These are phyloP conservation scores for Stachybotrys chartarum DNA, from an alignment of 2,329 filamentous ascomycete genomes.

Conservation along the genomic window DNA sequence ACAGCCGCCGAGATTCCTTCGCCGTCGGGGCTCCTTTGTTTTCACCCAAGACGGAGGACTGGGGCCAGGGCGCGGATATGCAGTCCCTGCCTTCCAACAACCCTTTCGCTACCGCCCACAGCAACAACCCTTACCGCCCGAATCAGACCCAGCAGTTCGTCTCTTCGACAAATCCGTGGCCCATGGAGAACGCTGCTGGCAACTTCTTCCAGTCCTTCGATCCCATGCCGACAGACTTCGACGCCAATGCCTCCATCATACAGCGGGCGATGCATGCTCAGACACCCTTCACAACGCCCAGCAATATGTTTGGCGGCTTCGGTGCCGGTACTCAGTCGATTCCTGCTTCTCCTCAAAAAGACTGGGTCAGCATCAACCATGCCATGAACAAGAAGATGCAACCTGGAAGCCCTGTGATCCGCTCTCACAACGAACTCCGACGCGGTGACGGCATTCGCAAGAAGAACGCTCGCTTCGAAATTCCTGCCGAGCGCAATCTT, in stretches of 20 bases:
- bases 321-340: constrained; percentile 40
- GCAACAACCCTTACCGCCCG: constrained; percentile 58
- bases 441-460: constrained; percentile 89
- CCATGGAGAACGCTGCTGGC: constrained; percentile 55
- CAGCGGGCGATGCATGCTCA: constrained; percentile 44
- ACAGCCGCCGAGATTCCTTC: constrained; percentile 58
- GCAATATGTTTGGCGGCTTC: constrained; percentile 47
- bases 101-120: constrained; percentile 48
- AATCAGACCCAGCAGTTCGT: constrained; percentile 41
- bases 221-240: constrained; percentile 50
- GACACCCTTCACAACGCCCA: constrained; percentile 48
- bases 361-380: constrained; percentile 45
- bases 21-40: constrained; percentile 49
- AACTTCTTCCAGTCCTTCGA: constrained; percentile 64
- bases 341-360: constrained; percentile 50
- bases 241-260: constrained; percentile 46
- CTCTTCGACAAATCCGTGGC: constrained; percentile 46
- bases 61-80: constrained; percentile 55
- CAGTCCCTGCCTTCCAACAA: constrained; percentile 57
- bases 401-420: constrained; percentile 60
- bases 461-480: constrained; percentile 98
- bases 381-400: constrained; percentile 53
- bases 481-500: constrained; percentile 86
- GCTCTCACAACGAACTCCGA: constrained; percentile 68
- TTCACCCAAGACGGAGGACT: constrained; percentile 58